Conservation (phyloP, 2,329 filamentous ascomycete species). For the Diplodia mutila region DNA sequence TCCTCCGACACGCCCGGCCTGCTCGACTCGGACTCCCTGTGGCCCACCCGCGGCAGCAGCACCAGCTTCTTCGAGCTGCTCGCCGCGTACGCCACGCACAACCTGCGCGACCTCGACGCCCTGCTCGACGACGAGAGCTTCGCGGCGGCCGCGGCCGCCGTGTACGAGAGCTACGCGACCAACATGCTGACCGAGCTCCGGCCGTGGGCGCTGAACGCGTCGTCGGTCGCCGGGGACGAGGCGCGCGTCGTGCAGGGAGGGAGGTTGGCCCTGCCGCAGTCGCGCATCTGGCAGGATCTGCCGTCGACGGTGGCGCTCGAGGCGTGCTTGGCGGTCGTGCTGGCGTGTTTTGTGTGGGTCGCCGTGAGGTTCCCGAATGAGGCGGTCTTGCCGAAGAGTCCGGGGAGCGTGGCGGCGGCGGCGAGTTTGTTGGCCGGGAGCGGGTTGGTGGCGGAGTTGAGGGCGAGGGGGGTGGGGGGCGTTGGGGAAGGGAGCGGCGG, state of each 20-base stretch:
- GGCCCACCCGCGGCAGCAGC: slow-evolving; percentile 22
- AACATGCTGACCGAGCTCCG: slow-evolving; percentile 22
- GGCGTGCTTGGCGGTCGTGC: neutral
- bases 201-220: neutral
- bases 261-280: neutral
- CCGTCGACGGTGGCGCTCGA: slow-evolving; percentile 5
- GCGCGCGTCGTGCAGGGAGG: too few species aligned
- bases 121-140: neutral
- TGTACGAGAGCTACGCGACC: slow-evolving; percentile 1
- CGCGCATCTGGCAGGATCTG: neutral
- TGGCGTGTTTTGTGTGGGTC: neutral
- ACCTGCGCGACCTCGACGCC: neutral
- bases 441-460: neutral
- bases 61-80: slow-evolving; percentile 23
- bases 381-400: slow-evolving; percentile 12
- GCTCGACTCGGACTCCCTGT: neutral
- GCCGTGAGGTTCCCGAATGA: neutral
- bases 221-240: neutral
- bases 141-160: neutral
- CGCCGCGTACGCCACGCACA: neutral
- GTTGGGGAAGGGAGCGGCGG: neutral
- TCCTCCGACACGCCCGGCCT: slow-evolving; percentile 6
- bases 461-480: neutral
- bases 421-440: slow-evolving; percentile 7
- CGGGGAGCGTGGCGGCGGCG: slow-evolving; percentile 3